phyloP scores from a whole-genome alignment of 2,329 filamentous ascomycete species.

The Exophiala oligosperma region DNA sequence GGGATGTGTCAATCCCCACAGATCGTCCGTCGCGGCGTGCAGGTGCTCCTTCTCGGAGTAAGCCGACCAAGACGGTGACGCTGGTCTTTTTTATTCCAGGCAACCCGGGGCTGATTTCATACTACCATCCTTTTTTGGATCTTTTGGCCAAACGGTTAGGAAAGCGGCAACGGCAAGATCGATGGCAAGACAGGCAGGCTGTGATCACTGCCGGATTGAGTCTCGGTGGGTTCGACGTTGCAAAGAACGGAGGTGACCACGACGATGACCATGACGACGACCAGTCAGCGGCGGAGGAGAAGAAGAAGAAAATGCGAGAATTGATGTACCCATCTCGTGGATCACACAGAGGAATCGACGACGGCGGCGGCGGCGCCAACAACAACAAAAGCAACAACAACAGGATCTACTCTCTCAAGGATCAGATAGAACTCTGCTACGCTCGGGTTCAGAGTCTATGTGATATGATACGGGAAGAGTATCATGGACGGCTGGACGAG shows the following conservation, averaged over 20 bases:
- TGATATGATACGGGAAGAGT: slow-evolving; percentile 15
- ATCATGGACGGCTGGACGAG: neutral
- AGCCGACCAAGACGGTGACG: neutral
- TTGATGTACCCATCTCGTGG: neutral
- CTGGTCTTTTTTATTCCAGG: slow-evolving; percentile 50
- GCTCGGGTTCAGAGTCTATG: slow-evolving; percentile 34
- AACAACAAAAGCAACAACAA: neutral
- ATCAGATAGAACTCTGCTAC: slow-evolving; percentile 53
- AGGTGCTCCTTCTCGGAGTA: neutral
- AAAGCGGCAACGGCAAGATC: neutral
- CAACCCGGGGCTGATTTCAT: slow-evolving; percentile 52
- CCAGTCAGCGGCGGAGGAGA: neutral
- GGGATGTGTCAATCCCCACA: no score
- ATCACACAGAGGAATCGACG: neutral
- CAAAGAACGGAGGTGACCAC: neutral
- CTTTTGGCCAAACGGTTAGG: slow-evolving; percentile 31
- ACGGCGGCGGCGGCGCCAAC: neutral
- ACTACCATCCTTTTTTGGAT: slow-evolving; percentile 48
- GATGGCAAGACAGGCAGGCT: neutral
- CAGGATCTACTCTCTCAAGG: slow-evolving; percentile 26
- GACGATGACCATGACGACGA: neutral
- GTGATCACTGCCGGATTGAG: slow-evolving; percentile 23
- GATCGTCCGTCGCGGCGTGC: no score
- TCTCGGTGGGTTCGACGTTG: slow-evolving; percentile 26
- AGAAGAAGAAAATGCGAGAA: neutral